Percentiles rank a stretch among this genome's conserved stretches.
phyloP scores from a whole-genome alignment of 2,329 filamentous ascomycete species.

The Alternaria arborescens region DNA sequence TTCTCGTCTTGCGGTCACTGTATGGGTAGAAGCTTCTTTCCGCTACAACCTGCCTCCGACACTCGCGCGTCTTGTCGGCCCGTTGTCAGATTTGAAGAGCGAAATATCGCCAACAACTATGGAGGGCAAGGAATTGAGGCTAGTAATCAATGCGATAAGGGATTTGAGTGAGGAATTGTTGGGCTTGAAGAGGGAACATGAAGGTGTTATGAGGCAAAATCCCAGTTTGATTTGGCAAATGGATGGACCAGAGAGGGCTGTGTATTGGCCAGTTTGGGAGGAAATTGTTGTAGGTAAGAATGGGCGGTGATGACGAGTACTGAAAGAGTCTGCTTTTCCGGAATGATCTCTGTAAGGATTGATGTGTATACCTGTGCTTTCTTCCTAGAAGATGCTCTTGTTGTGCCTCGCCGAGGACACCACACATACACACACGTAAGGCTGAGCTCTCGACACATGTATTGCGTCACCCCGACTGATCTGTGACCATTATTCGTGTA shows the following conservation, averaged over 20 bases:
- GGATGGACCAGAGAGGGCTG: constrained; percentile 9
- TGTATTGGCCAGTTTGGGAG: constrained; percentile 32
- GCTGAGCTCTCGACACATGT: neutral
- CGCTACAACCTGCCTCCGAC: constrained; percentile 42
- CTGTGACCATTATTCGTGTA: neutral
- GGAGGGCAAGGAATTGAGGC: constrained; percentile 37
- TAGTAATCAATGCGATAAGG: constrained; percentile 33
- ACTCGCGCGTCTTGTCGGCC: constrained; percentile 38
- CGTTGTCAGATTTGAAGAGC: constrained; percentile 29
- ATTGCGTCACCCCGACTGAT: neutral
- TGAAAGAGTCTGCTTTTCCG: neutral
- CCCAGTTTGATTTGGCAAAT: constrained; percentile 43
- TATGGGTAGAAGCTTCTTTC: constrained; percentile 47
- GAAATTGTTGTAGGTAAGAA: neutral
- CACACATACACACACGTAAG: neutral
- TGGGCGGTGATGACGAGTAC: neutral
- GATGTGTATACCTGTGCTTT: neutral
- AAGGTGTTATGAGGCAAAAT: constrained; percentile 31
- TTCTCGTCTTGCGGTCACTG: constrained; percentile 36
- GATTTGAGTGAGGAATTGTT: constrained; percentile 35
- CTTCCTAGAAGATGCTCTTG: neutral
- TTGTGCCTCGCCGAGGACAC: neutral
- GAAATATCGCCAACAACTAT: constrained; percentile 33
- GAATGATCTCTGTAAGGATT: neutral
- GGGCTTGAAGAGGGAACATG: constrained; percentile 33